phyloP scores from a whole-genome alignment of 1,139 yeast species.

The Blastobotrys proliferans region DNA sequence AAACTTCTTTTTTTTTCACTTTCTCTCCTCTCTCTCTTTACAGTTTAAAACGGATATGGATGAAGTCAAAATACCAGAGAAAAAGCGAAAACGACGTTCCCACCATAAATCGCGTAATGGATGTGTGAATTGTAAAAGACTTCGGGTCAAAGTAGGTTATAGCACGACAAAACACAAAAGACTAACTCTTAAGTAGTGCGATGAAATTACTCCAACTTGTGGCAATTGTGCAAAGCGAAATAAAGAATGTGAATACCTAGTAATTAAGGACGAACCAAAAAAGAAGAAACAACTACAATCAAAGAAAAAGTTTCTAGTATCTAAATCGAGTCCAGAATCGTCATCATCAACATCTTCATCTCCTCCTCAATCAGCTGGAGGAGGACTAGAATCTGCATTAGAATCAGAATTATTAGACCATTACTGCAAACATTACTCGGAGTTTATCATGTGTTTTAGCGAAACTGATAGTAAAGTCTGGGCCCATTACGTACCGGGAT shows the following conservation, averaged over 20 bases:
- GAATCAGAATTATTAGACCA: conserved; percentile 4
- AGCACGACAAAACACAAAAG: background rate
- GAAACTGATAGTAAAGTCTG: conserved; percentile 16
- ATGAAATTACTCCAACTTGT: conserved; percentile 68
- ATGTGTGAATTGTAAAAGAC: conserved; percentile 72
- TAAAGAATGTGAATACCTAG: conserved; percentile 22
- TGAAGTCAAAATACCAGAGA: no score
- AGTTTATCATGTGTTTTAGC: conserved; percentile 5
- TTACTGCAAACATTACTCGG: conserved; percentile 18
- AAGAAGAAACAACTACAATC: conserved; percentile 2
- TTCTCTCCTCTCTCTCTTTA: background rate
- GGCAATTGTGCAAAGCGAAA: conserved; percentile 47
- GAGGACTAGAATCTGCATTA: background rate
- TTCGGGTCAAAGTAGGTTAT: conserved; percentile 55
- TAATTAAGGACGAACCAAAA: conserved; percentile 6
- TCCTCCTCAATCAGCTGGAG: background rate
- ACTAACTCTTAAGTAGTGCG: conserved; percentile 43
- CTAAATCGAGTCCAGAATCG: background rate
- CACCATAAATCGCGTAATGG: conserved; percentile 80
- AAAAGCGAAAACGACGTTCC: conserved; percentile 52
- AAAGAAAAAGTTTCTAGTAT: background rate
- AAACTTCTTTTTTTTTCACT: background rate
- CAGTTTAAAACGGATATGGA: background rate
- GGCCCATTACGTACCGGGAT: conserved; percentile 21
- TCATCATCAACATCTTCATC: background rate